Percentiles rank a stretch among this genome's conserved stretches.
Conservation (phyloP, 805 yeast species). For the Barnettozyma populi region DNA sequence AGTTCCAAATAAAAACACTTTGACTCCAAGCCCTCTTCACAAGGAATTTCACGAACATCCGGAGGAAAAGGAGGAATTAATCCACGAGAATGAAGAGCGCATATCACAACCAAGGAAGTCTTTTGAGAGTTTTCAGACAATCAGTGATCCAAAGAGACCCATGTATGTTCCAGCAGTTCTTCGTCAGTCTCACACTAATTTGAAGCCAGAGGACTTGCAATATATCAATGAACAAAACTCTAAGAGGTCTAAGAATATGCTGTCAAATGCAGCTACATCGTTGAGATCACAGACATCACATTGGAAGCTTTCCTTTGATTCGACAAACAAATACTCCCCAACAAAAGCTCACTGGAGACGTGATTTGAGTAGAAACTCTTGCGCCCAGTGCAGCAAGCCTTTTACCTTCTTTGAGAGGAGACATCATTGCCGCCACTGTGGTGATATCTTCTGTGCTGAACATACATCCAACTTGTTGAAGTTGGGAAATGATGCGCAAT, state of each 20-base stretch:
- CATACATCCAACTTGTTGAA: slow-evolving; percentile 56
- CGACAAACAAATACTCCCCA: slow-evolving; percentile 21
- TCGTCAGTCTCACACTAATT: slow-evolving; percentile 42
- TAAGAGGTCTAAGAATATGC: slow-evolving; percentile 16
- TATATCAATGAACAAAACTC: slow-evolving; percentile 27
- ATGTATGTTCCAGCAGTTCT: slow-evolving; percentile 88
- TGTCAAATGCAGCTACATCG: slow-evolving; percentile 23
- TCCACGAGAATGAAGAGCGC: background rate
- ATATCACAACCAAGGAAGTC: slow-evolving; percentile 16
- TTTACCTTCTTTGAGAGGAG: slow-evolving; percentile 77
- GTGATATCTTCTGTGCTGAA: slow-evolving; percentile 69
- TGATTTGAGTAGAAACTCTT: slow-evolving; percentile 57
- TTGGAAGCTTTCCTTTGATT: slow-evolving; percentile 24
- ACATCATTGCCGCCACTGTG: slow-evolving; percentile 84
- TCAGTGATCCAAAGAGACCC: slow-evolving; percentile 78
- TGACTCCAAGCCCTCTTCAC: slow-evolving; percentile 1
- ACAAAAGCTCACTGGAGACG: slow-evolving; percentile 69
- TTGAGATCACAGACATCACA: slow-evolving; percentile 24
- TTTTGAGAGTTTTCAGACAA: slow-evolving; percentile 46
- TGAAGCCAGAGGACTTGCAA: slow-evolving; percentile 35
- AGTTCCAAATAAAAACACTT: background rate
- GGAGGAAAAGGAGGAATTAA: background rate
- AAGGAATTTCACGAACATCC: slow-evolving; percentile 6
- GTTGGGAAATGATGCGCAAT: slow-evolving; percentile 54
- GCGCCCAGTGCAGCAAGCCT: slow-evolving; percentile 60